Percentiles rank a stretch among this genome's conserved stretches.
Conservation (phyloP, 73 alveolate genomes). For the Paramecium sonneborni region DNA sequence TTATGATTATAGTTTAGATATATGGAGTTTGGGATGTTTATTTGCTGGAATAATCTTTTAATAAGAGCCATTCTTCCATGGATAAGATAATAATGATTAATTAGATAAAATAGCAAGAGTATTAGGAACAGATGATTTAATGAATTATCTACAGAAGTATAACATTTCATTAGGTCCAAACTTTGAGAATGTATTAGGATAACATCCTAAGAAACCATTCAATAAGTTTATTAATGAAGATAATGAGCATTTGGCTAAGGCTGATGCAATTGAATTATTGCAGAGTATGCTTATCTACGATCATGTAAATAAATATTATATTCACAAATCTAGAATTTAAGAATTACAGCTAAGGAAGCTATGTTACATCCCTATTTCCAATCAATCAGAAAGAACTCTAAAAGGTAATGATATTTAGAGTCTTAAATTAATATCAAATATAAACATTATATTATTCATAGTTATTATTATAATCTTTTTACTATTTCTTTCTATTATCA, state of each 20-base stretch:
- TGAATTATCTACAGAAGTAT: conserved; percentile 76
- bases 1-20: conserved; percentile 82
- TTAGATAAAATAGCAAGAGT: conserved; percentile 86
- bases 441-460: too few species aligned
- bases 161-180: conserved; percentile 70
- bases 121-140: conserved; percentile 81
- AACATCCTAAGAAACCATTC: conserved; percentile 81
- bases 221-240: conserved; percentile 77
- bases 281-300: conserved; percentile 82
- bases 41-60: conserved; percentile 81
- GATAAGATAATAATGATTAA: conserved; percentile 83
- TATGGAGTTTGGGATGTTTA: conserved; percentile 81
- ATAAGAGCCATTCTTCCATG: conserved; percentile 89
- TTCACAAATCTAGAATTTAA: conserved; percentile 13
- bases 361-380: conserved; percentile 80
- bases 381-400: conserved; percentile 42
- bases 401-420: conserved; percentile 29
- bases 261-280: conserved; percentile 88
- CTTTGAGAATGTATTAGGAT: conserved; percentile 71
- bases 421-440: not conserved
- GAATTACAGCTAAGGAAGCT: conserved; percentile 89
- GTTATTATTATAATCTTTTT: not conserved
- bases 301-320: conserved; percentile 65
- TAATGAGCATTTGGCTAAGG: conserved; percentile 78
- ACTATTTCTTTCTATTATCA: not conserved